Base-by-base conservation (phyloP, 2,329 filamentous ascomycete genomes). In the Geosmithia morbida region DNA sequence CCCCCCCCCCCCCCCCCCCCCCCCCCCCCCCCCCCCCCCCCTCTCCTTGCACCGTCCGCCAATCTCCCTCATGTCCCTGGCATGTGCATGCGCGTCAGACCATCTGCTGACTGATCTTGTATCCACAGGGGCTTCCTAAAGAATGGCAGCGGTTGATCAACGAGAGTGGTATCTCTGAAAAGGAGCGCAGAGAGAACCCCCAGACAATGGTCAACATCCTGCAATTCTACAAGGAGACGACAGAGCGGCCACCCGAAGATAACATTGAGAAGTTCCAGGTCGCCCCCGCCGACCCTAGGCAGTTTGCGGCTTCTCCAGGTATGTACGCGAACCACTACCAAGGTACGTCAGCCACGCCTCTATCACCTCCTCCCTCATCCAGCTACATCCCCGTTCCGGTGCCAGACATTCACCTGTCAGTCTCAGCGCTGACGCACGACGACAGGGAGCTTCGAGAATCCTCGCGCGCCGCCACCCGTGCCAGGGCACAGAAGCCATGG, bases 81-180 rank as follows among this genome's bases (percentile, higher is more conserved):
- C 22, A 26, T 26, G 22, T 5, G 22, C 22, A 26, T 26, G 4
- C 22, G 8, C 22, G 22, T 7, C 10, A 17, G 26, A 7, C 26
- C 7, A 17, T 33, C 14, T 26, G 20, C 45, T 22, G 33, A 39
- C 47, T 43, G 20, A 26, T 26, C 8, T 26, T 44, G n/a, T 14
- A 22, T 20, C n/a, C 40, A 51, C 59, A 92, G 88, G 92, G 92
- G 53, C 75, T 98, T 26, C 92, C 92, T 17, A 94, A 92, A 65
- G 92, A 97, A 75, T 98, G 92, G 92, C 90, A 97, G 67, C 83
- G 87, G 51, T 78, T 96, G 61, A 80, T 98, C 59, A 87, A 90
- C 67, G 89, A 95, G 65, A 95, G 87, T 64, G 92, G 92, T 53
- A 96, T 98, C 58, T 86, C 89, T 26, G 88, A 95, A 67, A 89